Evolutionary conservation across 2,329 filamentous ascomycete species (phyloP).

Genomic region (Sphaerostilbella broomeana): DNA sequence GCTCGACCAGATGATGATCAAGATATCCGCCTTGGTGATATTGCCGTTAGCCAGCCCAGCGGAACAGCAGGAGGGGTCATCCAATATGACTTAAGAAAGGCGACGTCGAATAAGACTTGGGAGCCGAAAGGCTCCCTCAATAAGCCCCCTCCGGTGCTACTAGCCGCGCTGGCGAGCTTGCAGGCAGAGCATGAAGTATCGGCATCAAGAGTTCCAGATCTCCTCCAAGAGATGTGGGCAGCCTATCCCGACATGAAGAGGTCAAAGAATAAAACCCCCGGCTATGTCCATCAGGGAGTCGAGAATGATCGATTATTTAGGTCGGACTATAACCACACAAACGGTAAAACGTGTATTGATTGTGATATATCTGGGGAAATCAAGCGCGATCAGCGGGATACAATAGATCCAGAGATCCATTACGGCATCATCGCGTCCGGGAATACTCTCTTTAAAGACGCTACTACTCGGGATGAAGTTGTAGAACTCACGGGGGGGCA

Average conservation of each 20-base stretch:
- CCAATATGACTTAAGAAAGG: slow-evolving; percentile 21
- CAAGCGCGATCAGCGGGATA: slow-evolving; percentile 9
- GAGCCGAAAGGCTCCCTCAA: slow-evolving; percentile 13
- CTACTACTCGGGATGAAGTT: slow-evolving; percentile 11
- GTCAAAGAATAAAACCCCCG: neutral
- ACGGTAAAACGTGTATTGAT: neutral
- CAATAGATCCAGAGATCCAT: slow-evolving; percentile 16
- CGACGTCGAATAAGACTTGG: neutral
- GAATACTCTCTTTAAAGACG: slow-evolving; percentile 18
- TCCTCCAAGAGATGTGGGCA: slow-evolving; percentile 8
- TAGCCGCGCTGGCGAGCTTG: slow-evolving; percentile 11
- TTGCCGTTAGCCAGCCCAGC: slow-evolving; percentile 21
- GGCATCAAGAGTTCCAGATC: neutral
- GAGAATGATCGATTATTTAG: slow-evolving; percentile 16
- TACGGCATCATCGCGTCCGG: slow-evolving; percentile 22
- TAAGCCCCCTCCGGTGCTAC: slow-evolving; percentile 13
- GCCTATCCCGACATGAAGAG: slow-evolving; percentile 11
- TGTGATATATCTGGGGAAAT: slow-evolving; percentile 8
- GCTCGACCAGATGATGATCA: slow-evolving; percentile 3
- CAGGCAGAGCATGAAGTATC: slow-evolving; percentile 15
- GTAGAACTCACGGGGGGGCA: neutral
- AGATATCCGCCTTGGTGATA: slow-evolving; percentile 23
- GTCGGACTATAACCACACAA: slow-evolving; percentile 5
- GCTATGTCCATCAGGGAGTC: slow-evolving; percentile 14
- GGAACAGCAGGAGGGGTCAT: slow-evolving; percentile 15